Conservation (phyloP, 345 rosid species). For the Eucalyptus cloeziana region DNA sequence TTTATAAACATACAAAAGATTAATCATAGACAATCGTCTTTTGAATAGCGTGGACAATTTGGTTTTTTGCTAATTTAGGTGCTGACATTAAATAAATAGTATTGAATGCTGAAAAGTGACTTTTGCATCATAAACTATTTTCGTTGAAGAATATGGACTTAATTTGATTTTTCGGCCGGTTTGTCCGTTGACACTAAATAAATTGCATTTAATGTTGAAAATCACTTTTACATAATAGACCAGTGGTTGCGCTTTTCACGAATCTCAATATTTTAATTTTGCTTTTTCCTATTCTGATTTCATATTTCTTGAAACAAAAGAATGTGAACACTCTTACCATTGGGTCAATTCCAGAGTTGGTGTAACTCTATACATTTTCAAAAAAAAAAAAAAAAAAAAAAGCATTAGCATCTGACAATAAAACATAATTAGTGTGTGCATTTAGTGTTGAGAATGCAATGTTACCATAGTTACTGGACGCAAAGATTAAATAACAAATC, state of each 20-base stretch:
- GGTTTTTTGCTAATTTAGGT: neutral
- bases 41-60: neutral
- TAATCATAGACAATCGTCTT: neutral
- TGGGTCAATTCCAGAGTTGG: neutral
- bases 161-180: neutral
- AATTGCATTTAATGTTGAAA: neutral
- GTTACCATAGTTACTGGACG: neutral
- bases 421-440: neutral
- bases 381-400: neutral
- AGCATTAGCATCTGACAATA: neutral
- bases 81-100: neutral
- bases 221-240: neutral
- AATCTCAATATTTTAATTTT: neutral
- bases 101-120: neutral
- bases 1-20: neutral
- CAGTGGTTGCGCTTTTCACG: neutral
- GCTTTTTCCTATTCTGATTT: neutral
- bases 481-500: neutral
- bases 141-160: neutral
- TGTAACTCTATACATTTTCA: neutral
- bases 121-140: neutral
- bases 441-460: neutral
- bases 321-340: neutral
- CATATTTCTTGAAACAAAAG: neutral
- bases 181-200: neutral